phyloP scores from a whole-genome alignment of 2,329 filamentous ascomycete genomes.

The Xylariaceae sp. region DNA sequence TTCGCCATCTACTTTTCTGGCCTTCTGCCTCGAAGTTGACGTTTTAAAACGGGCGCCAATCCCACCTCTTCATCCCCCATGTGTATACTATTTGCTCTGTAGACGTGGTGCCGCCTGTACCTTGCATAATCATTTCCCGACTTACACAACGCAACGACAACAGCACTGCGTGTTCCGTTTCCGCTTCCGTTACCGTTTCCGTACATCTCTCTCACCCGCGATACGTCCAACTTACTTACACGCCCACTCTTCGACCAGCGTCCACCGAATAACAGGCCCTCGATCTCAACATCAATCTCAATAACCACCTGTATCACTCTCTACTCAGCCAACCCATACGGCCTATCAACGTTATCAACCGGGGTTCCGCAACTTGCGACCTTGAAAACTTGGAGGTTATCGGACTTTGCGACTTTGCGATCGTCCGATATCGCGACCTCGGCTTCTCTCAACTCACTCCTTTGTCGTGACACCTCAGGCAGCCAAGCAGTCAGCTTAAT shows the following conservation, averaged over 20 bases:
- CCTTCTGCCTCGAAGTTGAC: slow-evolving; percentile 23
- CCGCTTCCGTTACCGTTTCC: too few species aligned
- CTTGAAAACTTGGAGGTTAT: neutral
- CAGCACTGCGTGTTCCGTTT: neutral
- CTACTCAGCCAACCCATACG: too few species aligned
- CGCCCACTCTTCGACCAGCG: neutral
- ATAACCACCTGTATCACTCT: neutral
- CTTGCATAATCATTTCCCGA: slow-evolving; percentile 31
- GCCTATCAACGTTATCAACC: neutral
- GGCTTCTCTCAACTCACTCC: neutral
- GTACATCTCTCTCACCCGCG: neutral
- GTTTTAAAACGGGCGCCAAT: slow-evolving; percentile 24
- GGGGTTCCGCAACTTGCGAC: neutral
- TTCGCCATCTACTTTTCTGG: slow-evolving; percentile 18
- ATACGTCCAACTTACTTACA: neutral
- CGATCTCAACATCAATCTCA: slow-evolving; percentile 10
- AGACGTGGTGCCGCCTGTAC: slow-evolving; percentile 31
- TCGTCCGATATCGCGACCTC: neutral
- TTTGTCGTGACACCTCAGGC: slow-evolving; percentile 22
- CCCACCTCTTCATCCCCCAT: slow-evolving; percentile 20
- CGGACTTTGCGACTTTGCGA: neutral
- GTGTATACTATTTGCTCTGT: slow-evolving; percentile 21
- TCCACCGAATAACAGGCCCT: slow-evolving; percentile 2
- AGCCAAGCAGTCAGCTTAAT: slow-evolving; percentile 30
- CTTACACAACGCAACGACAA: slow-evolving; percentile 2